Evolutionary conservation across 1,284 basidiomycete genomes (phyloP), one percentile per base, ranked within the genome.

Genomic region (Ceratobasidium sp.): DNA sequence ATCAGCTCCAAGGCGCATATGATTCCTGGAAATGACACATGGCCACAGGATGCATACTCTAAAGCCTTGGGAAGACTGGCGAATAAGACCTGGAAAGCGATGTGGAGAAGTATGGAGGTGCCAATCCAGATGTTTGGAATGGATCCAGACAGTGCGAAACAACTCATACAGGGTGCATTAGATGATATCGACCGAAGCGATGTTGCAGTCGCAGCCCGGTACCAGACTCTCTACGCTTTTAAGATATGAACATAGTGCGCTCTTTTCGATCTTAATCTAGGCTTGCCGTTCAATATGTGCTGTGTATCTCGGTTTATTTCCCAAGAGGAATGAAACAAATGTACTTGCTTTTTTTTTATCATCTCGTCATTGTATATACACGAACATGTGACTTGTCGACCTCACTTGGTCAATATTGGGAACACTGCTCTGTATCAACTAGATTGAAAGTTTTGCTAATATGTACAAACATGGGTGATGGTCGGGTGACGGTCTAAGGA

Each of bases 61-160:
- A 53, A 53, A 28, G 23, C 7, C n/a, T 10, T 53, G 2, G 51
- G 51, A 2, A 53, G 51, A 11, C 7, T 28, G 3, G 51, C 23
- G 20, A 23, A 23, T 7, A 3, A 28, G 23, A 11, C 6, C 23
- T 53, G 51, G 51, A 28, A 28, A 28, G 1, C 3, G 7, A 53
- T 53, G 23, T 53, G 51, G 51, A 47, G 35, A 31, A 67, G 65
- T 20, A 67, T 67, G 65, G 45, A 67, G 17, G 65, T 26, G 15
- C 65, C 65, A 8, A 35, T 67, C 20, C 65, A 53, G 23, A 17
- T 67, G 45, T 67, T 39, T 53, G 65, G 65, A 15, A 6, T 53
- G 33, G 33, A 15, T 10, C 10, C 26, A 17, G 65, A 51, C 8
- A 26, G 26, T 1, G 42, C 65, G 17, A 45, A 53, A 17, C 45